A percentile compares a stretch with the other conserved stretches of the same genome.
These are phyloP conservation scores for Eucalyptus curtisii DNA, from an alignment of 345 rosid species.

Conservation along the genomic window DNA sequence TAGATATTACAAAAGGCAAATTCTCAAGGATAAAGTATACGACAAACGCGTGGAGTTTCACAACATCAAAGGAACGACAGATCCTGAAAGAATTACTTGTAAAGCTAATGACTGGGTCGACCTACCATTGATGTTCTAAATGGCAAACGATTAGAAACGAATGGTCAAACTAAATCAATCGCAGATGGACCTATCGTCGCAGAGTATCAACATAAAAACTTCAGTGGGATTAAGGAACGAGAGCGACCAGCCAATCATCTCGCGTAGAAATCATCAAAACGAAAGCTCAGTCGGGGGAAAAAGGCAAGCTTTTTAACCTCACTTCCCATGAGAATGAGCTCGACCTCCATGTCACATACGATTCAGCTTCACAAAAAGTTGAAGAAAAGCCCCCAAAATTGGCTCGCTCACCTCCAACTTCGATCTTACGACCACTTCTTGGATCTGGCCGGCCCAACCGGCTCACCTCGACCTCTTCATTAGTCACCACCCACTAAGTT, in stretches of 20 bases:
- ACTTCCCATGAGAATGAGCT: background rate
- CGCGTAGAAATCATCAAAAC: conserved; percentile 26
- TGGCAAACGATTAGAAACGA: background rate
- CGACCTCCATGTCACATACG: conserved; percentile 6
- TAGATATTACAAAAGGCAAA: background rate
- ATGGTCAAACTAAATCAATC: background rate
- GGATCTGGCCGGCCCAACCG: conserved; percentile 12
- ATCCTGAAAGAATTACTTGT: background rate
- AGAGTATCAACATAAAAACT: background rate
- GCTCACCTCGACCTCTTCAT: background rate
- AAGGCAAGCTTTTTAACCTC: background rate
- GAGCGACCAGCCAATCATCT: background rate
- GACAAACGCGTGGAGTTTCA: background rate
- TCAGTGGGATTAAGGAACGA: background rate
- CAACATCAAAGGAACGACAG: background rate
- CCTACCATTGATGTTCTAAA: background rate
- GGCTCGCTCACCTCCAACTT: background rate
- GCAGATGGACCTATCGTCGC: background rate
- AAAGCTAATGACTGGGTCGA: background rate
- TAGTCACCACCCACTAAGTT: background rate
- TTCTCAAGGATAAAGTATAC: background rate
- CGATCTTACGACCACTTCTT: conserved; percentile 1
- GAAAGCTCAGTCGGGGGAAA: conserved; percentile 20
- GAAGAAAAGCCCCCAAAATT: background rate
- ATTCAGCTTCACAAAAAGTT: background rate